Base-by-base conservation (phyloP, 139 green algal species). In the Picochlorum sp. region DNA sequence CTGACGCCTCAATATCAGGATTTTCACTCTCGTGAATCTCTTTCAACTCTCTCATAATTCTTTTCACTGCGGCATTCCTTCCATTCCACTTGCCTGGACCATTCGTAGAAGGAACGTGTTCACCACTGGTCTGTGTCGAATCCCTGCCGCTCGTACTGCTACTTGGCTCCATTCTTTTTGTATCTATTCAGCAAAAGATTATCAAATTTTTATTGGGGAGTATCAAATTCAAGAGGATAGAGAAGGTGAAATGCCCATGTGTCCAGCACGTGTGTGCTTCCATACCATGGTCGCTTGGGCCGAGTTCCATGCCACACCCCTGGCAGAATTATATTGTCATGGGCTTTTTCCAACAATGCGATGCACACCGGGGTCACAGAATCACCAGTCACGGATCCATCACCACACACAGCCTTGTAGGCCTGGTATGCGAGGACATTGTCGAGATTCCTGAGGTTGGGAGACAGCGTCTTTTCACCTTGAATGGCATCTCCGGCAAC, bases 31-130 rank as follows among this genome's bases (percentile, higher is more conserved):
- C 45, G 44, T 87, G 72, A 47, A 95, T 69, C 63, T 97, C 90
- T 23, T 82, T 86, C 15, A 95, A 88, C 59, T 96, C 92, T 75
- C 91, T 87, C 60, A 97, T 57, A 41, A 98, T 98, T 1, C 92
- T 74, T 78, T 96, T 98, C 13, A 98, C 89, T 1, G 83, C 83
- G 3, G 88, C 83, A 55, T 94, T 95, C 6, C 84, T 70, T 6
- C 67, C 9, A 63, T 93, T 95, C 21, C 31, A 70, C 18, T 21
- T 34, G 13, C 21, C 8, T 54, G 47, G 7, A 10, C 47, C 47
- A 54, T 13, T 54, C 16, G 47, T 21, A 54, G 34, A 41, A 41
- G 34, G 34, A 41, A 41, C 34, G 9, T 41, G 34, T 9, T 41
- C 34, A 11, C 8, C 34, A 41, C 9, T 41, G 7, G 1, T 41